These are phyloP conservation scores for Begonia peltatifolia DNA, from an alignment of 306 rosid genomes.

Conservation along the genomic window DNA sequence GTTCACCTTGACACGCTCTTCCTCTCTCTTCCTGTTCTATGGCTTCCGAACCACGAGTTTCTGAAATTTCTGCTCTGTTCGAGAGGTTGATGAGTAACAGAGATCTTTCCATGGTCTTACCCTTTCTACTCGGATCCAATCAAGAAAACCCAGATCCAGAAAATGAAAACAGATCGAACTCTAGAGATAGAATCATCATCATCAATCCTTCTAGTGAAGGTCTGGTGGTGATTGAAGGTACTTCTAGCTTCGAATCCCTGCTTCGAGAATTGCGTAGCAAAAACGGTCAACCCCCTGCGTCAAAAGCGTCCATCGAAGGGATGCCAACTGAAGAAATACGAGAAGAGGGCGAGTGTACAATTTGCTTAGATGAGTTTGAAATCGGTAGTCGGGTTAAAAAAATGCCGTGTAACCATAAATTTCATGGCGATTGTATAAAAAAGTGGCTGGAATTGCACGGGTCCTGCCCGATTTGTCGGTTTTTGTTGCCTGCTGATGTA, in stretches of 20 bases:
- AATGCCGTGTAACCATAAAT: slow-evolving; percentile 73
- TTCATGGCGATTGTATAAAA: slow-evolving; percentile 48
- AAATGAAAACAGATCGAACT: not conserved
- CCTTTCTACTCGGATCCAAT: slow-evolving; percentile 38
- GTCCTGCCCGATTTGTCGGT: slow-evolving; percentile 74
- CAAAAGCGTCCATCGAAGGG: slow-evolving; percentile 54
- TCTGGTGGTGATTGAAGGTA: slow-evolving; percentile 50
- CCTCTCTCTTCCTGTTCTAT: slow-evolving; percentile 12
- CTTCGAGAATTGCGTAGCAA: slow-evolving; percentile 27
- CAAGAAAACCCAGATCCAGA: slow-evolving; percentile 6
- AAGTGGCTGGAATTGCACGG: slow-evolving; percentile 75
- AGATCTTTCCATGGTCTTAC: slow-evolving; percentile 37
- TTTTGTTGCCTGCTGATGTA: slow-evolving; percentile 58
- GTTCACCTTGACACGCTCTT: no score
- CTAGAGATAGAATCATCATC: slow-evolving; percentile 31
- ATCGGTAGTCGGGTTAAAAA: slow-evolving; percentile 32
- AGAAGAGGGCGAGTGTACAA: slow-evolving; percentile 41
- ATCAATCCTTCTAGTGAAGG: slow-evolving; percentile 42
- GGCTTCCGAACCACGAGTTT: slow-evolving; percentile 38
- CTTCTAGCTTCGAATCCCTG: slow-evolving; percentile 33
- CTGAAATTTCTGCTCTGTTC: slow-evolving; percentile 27
- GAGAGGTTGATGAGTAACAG: slow-evolving; percentile 31
- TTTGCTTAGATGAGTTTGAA: slow-evolving; percentile 62
- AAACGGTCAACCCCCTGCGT: slow-evolving; percentile 54
- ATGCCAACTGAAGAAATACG: slow-evolving; percentile 24